phyloP scores from a whole-genome alignment of 1,139 yeast species.

The Candida anutae region DNA sequence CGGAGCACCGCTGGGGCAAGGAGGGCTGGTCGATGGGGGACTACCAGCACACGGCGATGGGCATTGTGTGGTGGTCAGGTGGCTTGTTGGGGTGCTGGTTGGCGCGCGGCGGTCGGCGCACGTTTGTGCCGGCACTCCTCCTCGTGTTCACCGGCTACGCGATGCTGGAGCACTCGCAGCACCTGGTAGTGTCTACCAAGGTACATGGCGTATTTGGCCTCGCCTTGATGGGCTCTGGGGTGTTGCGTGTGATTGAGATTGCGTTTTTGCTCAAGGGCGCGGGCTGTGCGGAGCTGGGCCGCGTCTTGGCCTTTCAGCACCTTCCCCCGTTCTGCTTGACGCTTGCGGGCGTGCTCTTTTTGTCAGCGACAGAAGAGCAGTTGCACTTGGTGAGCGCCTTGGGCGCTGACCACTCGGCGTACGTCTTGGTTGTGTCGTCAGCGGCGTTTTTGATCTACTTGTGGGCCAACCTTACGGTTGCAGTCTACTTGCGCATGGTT shows the following conservation, averaged over 20 bases:
- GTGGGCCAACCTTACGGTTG: constrained; percentile 53
- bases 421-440: constrained; percentile 63
- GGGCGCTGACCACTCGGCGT: constrained; percentile 81
- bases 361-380: constrained; percentile 93
- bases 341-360: constrained; percentile 71
- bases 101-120: constrained; percentile 57
- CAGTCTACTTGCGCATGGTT: constrained; percentile 48
- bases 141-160: constrained; percentile 88
- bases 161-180: constrained; percentile 84
- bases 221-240: constrained; percentile 72
- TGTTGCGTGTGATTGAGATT: constrained; percentile 67
- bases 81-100: constrained; percentile 78
- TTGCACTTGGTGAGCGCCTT: constrained; percentile 58
- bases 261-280: constrained; percentile 57
- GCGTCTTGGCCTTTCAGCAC: constrained; percentile 68
- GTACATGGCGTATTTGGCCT: constrained; percentile 84
- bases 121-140: constrained; percentile 73
- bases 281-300: constrained; percentile 37
- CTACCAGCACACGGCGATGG: constrained; percentile 93
- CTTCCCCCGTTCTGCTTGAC: constrained; percentile 75
- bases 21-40: constrained; percentile 88
- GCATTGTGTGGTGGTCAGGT: constrained; percentile 93
- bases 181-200: constrained; percentile 66
- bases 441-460: constrained; percentile 68
- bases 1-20: constrained; percentile 90